Percentiles rank a stretch among this genome's conserved stretches.
These are phyloP conservation scores for Lepraria neglecta DNA, from an alignment of 495 filamentous ascomycete species.

Conservation along the genomic window DNA sequence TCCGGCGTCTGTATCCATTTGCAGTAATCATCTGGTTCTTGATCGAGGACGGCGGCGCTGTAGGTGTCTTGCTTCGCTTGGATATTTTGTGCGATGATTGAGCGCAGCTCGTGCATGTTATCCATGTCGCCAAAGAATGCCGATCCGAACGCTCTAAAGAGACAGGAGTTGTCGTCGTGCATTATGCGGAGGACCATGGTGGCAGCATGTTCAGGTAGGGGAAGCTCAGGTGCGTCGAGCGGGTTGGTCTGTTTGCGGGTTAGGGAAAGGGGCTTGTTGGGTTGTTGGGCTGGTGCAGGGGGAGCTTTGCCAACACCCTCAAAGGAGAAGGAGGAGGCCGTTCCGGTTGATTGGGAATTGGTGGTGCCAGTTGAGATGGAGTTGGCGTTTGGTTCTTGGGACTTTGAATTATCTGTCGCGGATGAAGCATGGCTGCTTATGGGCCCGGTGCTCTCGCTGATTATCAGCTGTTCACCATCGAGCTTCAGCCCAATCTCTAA, in stretches of 20 bases:
- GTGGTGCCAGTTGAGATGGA: not conserved
- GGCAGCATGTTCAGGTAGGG: slow-evolving; percentile 53
- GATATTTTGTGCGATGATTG: slow-evolving; percentile 75
- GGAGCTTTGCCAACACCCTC: slow-evolving; percentile 23
- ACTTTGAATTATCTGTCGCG: not conserved
- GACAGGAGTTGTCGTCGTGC: slow-evolving; percentile 94
- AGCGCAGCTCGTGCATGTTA: slow-evolving; percentile 68
- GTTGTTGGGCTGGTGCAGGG: slow-evolving; percentile 13
- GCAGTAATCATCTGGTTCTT: slow-evolving; percentile 68
- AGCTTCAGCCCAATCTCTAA: slow-evolving; percentile 58
- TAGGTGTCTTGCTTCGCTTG: slow-evolving; percentile 65
- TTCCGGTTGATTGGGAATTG: not conserved
- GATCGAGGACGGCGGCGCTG: slow-evolving; percentile 67
- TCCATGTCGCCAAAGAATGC: slow-evolving; percentile 68
- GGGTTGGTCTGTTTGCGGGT: slow-evolving; percentile 35
- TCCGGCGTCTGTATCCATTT: slow-evolving; percentile 73
- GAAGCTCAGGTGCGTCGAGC: slow-evolving; percentile 66
- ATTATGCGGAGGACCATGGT: slow-evolving; percentile 83
- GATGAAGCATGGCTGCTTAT: slow-evolving; percentile 13
- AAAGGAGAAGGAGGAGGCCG: slow-evolving; percentile 26
- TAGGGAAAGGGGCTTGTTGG: slow-evolving; percentile 32
- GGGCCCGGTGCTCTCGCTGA: slow-evolving; percentile 39
- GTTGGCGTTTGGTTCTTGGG: not conserved
- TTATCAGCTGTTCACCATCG: slow-evolving; percentile 76
- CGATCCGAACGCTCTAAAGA: slow-evolving; percentile 82